A percentile compares a stretch with the other conserved stretches of the same genome.
Evolutionary conservation across 441 rosid genomes (phyloP).

Genomic region (Gossypium trilobum): DNA sequence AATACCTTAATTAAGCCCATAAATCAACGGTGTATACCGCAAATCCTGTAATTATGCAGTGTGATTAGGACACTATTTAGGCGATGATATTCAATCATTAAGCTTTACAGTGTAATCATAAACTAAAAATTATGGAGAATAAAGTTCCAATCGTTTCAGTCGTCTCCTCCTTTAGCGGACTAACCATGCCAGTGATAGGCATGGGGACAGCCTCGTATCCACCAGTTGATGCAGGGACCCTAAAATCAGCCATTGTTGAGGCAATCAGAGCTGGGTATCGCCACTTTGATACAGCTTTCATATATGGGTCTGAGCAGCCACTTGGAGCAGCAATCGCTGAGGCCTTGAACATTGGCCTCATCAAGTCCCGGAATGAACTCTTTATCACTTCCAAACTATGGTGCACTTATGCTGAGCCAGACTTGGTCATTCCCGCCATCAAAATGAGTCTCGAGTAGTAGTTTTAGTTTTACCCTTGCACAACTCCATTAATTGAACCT

Average conservation of each 20-base stretch:
- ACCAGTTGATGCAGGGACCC: constrained; percentile 20
- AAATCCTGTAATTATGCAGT: neutral
- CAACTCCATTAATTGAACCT: neutral
- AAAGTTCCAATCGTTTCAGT: constrained; percentile 1
- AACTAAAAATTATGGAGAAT: neutral
- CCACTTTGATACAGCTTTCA: constrained; percentile 49
- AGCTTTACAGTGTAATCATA: neutral
- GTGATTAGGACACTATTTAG: neutral
- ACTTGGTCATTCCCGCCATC: constrained; percentile 43
- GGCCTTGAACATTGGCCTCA: constrained; percentile 34
- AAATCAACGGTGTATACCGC: neutral
- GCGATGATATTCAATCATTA: neutral
- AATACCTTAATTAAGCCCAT: neutral
- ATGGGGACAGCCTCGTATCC: constrained; percentile 38
- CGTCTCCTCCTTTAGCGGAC: neutral
- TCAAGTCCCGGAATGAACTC: constrained; percentile 43
- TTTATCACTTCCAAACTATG: constrained; percentile 51
- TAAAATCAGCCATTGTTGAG: constrained; percentile 32
- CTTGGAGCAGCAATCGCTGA: constrained; percentile 52
- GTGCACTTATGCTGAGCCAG: constrained; percentile 48
- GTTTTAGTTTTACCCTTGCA: neutral
- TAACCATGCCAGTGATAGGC: constrained; percentile 33
- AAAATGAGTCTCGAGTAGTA: constrained; percentile 33
- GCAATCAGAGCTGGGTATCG: constrained; percentile 49
- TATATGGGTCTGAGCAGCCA: constrained; percentile 41